phyloP scores from a whole-genome alignment of 192 early-diverging fungal species.

The Coemansia javaensis region DNA sequence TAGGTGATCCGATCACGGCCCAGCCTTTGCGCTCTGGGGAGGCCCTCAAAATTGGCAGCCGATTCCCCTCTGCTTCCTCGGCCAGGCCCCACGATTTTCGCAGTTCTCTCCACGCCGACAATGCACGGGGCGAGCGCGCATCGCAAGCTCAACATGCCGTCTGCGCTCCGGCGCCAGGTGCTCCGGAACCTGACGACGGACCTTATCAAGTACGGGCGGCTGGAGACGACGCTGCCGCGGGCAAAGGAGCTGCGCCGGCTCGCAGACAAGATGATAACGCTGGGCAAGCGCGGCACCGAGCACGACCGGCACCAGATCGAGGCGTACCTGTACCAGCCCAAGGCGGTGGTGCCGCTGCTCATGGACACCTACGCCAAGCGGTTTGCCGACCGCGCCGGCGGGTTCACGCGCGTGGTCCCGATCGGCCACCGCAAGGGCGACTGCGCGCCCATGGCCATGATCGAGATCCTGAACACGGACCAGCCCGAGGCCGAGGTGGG shows the following conservation, averaged over 20 bases:
- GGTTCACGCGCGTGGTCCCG: slow-evolving; percentile 84
- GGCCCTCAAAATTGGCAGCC: too few species aligned
- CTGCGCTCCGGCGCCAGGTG: slow-evolving; percentile 66
- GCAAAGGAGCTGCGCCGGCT: slow-evolving; percentile 83
- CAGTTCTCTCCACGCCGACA: background rate
- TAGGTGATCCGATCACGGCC: too few species aligned
- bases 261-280: slow-evolving; percentile 85
- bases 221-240: slow-evolving; percentile 89
- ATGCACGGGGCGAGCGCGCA: slow-evolving; percentile 41
- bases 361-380: slow-evolving; percentile 78
- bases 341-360: slow-evolving; percentile 72
- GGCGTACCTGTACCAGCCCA: slow-evolving; percentile 60
- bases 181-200: slow-evolving; percentile 79
- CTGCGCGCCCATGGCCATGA: slow-evolving; percentile 80
- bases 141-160: slow-evolving; percentile 47
- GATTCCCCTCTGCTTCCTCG: too few species aligned
- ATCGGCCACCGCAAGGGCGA: slow-evolving; percentile 76
- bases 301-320: slow-evolving; percentile 59
- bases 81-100: too few species aligned
- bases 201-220: slow-evolving; percentile 81
- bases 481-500: slow-evolving; percentile 62
- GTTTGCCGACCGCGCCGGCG: slow-evolving; percentile 70
- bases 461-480: slow-evolving; percentile 84
- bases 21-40: too few species aligned
- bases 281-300: slow-evolving; percentile 68